phyloP scores from a whole-genome alignment of 2,329 filamentous ascomycete genomes.

The Ophiocordyceps camponoti-floridani region DNA sequence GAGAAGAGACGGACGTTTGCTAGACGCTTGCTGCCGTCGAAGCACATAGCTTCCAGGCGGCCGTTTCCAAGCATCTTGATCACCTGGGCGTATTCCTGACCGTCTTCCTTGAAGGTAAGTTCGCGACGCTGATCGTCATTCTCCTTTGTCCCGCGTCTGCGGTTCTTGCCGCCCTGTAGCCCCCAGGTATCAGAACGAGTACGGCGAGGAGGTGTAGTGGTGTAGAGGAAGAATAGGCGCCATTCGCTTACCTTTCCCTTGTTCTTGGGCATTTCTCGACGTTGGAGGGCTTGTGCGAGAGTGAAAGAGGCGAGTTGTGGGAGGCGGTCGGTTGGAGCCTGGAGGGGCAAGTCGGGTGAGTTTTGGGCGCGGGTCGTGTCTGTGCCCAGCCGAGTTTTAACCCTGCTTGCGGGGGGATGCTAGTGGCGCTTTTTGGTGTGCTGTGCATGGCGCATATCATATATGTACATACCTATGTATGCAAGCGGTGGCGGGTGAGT shows the following conservation, averaged over 20 bases:
- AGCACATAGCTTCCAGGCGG: slow-evolving; percentile 81
- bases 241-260: slow-evolving; percentile 74
- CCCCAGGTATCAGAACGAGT: neutral
- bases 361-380: neutral
- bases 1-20: slow-evolving; percentile 16
- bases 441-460: too few relatives aligned
- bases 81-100: slow-evolving; percentile 44
- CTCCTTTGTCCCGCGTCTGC: slow-evolving; percentile 96
- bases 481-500: neutral
- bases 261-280: slow-evolving; percentile 80
- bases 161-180: slow-evolving; percentile 88
- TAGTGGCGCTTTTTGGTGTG: too few relatives aligned
- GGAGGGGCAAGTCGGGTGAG: neutral
- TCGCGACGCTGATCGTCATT: slow-evolving; percentile 99
- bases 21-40: slow-evolving; percentile 51
- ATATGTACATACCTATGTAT: too few relatives aligned
- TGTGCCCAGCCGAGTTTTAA: neutral
- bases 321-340: neutral
- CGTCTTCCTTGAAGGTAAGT: slow-evolving; percentile 96
- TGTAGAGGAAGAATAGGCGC: neutral
- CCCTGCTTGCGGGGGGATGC: too few relatives aligned
- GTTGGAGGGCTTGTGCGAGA: neutral
- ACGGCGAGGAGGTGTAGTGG: neutral
- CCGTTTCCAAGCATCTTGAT: slow-evolving; percentile 94
- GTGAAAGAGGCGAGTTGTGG: neutral